phyloP scores from a whole-genome alignment of 352 stramenopile genomes.

The Phytophthora syringae region DNA sequence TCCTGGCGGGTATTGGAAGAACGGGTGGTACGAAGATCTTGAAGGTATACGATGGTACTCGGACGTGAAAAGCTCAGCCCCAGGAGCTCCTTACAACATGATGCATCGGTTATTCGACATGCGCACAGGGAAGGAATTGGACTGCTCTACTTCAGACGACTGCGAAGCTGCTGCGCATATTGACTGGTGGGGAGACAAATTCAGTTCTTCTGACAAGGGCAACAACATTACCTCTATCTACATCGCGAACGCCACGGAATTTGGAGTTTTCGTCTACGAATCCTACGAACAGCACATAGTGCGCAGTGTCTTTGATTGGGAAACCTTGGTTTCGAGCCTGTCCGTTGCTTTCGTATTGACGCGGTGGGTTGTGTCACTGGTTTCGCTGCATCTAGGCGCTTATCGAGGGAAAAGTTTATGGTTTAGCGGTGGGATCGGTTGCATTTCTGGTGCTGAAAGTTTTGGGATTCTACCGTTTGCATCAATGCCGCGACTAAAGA shows the following conservation, averaged over 20 bases:
- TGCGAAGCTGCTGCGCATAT: slow-evolving; percentile 1
- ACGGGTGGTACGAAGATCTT: slow-evolving; percentile 38
- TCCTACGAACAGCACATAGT: background rate
- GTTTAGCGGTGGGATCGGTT: slow-evolving; percentile 24
- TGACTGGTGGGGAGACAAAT: slow-evolving; percentile 7
- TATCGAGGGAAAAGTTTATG: slow-evolving; percentile 10
- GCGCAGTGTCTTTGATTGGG: slow-evolving; percentile 22
- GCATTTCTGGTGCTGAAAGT: slow-evolving; percentile 12
- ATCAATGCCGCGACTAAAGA: slow-evolving; percentile 19
- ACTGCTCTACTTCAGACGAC: slow-evolving; percentile 17
- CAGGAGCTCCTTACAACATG: slow-evolving; percentile 30
- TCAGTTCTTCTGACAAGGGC: background rate
- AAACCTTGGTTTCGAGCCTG: slow-evolving; percentile 21
- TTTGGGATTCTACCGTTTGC: slow-evolving; percentile 12
- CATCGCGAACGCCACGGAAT: slow-evolving; percentile 6
- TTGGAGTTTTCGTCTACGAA: slow-evolving; percentile 1
- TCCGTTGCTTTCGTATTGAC: slow-evolving; percentile 17
- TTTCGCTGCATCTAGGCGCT: slow-evolving; percentile 9
- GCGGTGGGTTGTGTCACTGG: slow-evolving; percentile 13
- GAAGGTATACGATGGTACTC: slow-evolving; percentile 34
- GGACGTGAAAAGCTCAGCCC: slow-evolving; percentile 25
- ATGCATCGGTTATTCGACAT: slow-evolving; percentile 33
- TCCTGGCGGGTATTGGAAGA: slow-evolving; percentile 23
- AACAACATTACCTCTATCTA: slow-evolving; percentile 1
- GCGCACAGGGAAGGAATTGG: slow-evolving; percentile 19